Conservation (phyloP, 2,329 filamentous ascomycete genomes). For the Fusarium sp. region DNA sequence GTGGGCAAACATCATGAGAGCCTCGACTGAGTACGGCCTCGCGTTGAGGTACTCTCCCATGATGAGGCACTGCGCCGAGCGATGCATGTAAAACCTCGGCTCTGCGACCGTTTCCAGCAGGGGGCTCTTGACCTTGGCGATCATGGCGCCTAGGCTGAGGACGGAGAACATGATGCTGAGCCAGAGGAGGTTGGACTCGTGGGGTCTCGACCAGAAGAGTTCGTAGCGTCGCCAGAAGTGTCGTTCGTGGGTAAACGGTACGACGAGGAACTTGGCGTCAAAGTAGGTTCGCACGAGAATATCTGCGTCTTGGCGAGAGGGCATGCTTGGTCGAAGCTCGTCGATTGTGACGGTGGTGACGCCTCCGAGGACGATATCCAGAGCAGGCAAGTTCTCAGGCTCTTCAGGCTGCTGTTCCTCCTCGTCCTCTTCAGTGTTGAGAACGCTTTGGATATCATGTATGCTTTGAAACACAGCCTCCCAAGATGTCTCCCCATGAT, state of each 20-base stretch:
- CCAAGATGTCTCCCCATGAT: slow-evolving; percentile 53
- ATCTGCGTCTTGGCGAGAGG: slow-evolving; percentile 50
- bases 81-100: slow-evolving; percentile 47
- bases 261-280: slow-evolving; percentile 49
- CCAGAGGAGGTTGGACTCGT: slow-evolving; percentile 56
- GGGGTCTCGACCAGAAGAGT: slow-evolving; percentile 55
- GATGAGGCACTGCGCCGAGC: slow-evolving; percentile 57
- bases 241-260: slow-evolving; percentile 51
- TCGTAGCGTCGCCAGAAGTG: slow-evolving; percentile 60
- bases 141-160: slow-evolving; percentile 52
- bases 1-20: slow-evolving; percentile 56
- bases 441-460: slow-evolving; percentile 51
- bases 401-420: slow-evolving; percentile 20
- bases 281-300: slow-evolving; percentile 51
- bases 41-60: slow-evolving; percentile 58
- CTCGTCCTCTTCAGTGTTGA: slow-evolving; percentile 38
- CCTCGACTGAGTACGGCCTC: slow-evolving; percentile 57
- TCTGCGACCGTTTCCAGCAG: slow-evolving; percentile 28
- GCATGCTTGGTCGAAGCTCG: slow-evolving; percentile 48
- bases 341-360: slow-evolving; percentile 41
- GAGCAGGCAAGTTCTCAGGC: slow-evolving; percentile 25
- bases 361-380: slow-evolving; percentile 48
- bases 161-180: slow-evolving; percentile 60
- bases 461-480: slow-evolving; percentile 54
- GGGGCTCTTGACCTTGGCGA: slow-evolving; percentile 46